phyloP scores from a whole-genome alignment of 1,284 basidiomycete genomes.

The Exsudoporus floridanus region DNA sequence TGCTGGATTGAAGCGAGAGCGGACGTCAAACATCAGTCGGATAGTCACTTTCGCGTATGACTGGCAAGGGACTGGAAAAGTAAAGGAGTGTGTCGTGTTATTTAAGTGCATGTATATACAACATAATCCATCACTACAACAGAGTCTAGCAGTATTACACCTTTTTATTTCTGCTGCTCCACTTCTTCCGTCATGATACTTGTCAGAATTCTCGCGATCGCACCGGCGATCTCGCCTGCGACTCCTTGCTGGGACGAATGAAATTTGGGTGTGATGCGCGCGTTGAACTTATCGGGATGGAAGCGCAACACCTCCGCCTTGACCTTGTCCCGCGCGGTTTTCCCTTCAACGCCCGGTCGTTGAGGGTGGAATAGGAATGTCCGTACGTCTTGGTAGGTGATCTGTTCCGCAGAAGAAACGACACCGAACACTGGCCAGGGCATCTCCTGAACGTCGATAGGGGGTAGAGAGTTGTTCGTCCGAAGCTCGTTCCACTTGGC shows the following conservation, averaged over 20 bases:
- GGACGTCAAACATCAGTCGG: background rate
- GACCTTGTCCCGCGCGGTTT: constrained; percentile 39
- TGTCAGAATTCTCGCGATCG: constrained; percentile 46
- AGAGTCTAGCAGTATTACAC: background rate
- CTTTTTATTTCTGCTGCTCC: background rate
- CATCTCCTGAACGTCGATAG: constrained; percentile 36
- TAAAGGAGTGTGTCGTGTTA: constrained; percentile 10
- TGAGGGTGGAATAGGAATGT: constrained; percentile 42
- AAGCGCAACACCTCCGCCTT: constrained; percentile 49
- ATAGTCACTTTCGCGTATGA: background rate
- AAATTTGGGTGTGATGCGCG: constrained; percentile 44
- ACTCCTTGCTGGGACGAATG: constrained; percentile 41
- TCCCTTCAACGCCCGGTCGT: constrained; percentile 32
- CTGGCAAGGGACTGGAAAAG: background rate
- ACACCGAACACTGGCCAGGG: constrained; percentile 47
- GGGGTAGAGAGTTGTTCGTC: constrained; percentile 10
- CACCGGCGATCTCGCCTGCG: constrained; percentile 46
- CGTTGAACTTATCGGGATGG: constrained; percentile 54
- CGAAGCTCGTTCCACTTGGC: constrained; percentile 42
- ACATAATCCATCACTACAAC: background rate
- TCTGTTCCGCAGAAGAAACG: constrained; percentile 23
- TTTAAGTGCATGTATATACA: background rate
- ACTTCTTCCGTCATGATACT: constrained; percentile 27
- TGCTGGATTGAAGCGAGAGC: background rate
- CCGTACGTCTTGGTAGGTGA: constrained; percentile 35